Base-by-base conservation (phyloP, 306 rosid species). In the Senna siamea region DNA sequence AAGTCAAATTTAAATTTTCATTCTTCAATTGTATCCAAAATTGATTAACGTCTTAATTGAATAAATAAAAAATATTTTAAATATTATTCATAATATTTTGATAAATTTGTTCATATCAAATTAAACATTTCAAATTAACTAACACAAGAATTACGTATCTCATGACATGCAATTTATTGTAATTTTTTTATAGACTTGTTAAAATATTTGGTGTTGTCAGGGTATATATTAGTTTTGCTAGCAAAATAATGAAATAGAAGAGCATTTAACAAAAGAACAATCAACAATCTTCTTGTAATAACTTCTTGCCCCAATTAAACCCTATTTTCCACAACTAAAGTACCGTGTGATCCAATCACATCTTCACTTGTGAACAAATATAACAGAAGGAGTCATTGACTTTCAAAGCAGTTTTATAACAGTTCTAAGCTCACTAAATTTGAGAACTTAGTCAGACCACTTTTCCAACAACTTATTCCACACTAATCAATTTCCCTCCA, bases 401-500 rank as follows among this genome's bases (percentile, higher is more conserved):
- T 57, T 43, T 13, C 57, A 59, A 55, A 75, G 26, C 58, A 57
- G 22, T 14, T 48, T 58, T 65, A 22, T 32, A 43, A 63, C 59
- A 66, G 47, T 14, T 61, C 34, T 54, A 35, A 20, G 76, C 30
- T 60, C 35, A 46, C 59, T 67, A 61, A 44, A 62, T 40, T 72
- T 52, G 43, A 61, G 46, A 73, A 38, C 48, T 47, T 6, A 54
- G 9, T 44, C 14, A 30, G 32, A 53, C 47, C 32, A 28, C 64
- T 81, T 26, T 52, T 61, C 53, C 56, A 23, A 73, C 80, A 28
- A 73, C 75, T 20, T 54, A 73, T 55, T 74, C 77, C 54, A 56
- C 59, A 48, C 34, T 37, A 64, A 18, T 58, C 66, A 62, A 74
- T n/a, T 46, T 53, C 35, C 2, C 58, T 47, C 9, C 18, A 32